Conservation (phyloP, 306 rosid genomes). For the Dalbergia oliveri region DNA sequence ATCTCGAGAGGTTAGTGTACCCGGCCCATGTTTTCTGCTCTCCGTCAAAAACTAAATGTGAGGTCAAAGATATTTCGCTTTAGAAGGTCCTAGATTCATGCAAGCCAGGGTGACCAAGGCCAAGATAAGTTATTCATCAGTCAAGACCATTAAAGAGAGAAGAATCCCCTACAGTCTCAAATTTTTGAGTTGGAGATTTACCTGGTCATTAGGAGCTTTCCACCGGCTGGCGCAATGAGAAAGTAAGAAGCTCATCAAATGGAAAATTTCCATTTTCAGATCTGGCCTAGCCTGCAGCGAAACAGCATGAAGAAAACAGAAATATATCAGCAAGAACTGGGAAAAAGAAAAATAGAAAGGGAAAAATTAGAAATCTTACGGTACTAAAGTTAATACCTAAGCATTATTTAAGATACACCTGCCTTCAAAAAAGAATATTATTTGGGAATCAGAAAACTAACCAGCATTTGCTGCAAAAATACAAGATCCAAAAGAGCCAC, state of each 20-base stretch:
- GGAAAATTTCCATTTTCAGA: slow-evolving; percentile 96
- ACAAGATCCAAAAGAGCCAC: slow-evolving; percentile 91
- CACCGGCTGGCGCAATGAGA: slow-evolving; percentile 92
- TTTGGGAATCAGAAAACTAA: slow-evolving; percentile 54
- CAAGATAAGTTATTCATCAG: slow-evolving; percentile 23
- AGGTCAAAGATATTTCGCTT: slow-evolving; percentile 22
- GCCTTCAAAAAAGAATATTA: slow-evolving; percentile 4
- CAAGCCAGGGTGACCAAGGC: slow-evolving; percentile 21
- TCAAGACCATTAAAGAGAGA: slow-evolving; percentile 18
- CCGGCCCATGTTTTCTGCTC: slow-evolving; percentile 3
- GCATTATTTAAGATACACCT: slow-evolving; percentile 34
- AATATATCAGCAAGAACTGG: slow-evolving; percentile 27
- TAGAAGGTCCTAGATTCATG: slow-evolving; percentile 13
- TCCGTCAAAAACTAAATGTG: slow-evolving; percentile 16
- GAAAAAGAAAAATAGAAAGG: neutral
- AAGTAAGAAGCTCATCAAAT: slow-evolving; percentile 93
- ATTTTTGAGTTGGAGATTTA: slow-evolving; percentile 40
- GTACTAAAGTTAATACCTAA: slow-evolving; percentile 20
- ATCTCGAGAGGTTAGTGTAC: slow-evolving; percentile 7
- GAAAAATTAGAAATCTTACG: slow-evolving; percentile 18
- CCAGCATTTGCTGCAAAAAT: slow-evolving; percentile 92
- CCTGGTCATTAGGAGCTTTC: slow-evolving; percentile 91
- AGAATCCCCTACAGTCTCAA: neutral
- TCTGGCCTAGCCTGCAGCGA: slow-evolving; percentile 88
- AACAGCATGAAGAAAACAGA: slow-evolving; percentile 35